A percentile compares a stretch with the other conserved stretches of the same genome.
These are phyloP conservation scores for Stemphylium lycopersici DNA, from an alignment of 2,329 filamentous ascomycete genomes.

Conservation along the genomic window DNA sequence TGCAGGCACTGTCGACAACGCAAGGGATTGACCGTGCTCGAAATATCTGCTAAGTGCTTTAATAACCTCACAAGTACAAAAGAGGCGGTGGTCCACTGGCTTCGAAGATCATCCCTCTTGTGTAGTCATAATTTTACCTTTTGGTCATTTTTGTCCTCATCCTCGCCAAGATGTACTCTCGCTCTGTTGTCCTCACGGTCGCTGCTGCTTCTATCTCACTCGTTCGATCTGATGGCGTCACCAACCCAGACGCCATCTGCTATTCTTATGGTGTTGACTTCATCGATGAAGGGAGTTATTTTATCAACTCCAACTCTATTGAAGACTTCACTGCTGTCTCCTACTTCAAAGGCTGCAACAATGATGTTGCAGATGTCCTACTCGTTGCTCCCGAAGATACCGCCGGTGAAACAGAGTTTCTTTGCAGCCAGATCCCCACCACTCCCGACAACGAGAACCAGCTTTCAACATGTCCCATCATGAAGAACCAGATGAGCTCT, in stretches of 20 bases:
- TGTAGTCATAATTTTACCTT: constrained; percentile 3
- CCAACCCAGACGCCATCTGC: constrained; percentile 33
- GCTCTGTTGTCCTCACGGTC: constrained; percentile 29
- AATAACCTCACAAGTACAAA: constrained; percentile 23
- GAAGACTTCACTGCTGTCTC: constrained; percentile 53
- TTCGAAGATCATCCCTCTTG: constrained; percentile 4
- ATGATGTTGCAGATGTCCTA: constrained; percentile 50
- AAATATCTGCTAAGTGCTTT: constrained; percentile 15
- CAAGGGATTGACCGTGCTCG: constrained; percentile 14
- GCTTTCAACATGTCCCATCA: constrained; percentile 52
- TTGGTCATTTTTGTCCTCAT: constrained; percentile 5
- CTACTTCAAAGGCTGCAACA: constrained; percentile 53
- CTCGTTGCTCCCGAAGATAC: constrained; percentile 45
- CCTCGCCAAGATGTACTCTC: constrained; percentile 29
- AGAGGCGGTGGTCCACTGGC: constrained; percentile 21
- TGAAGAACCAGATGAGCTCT: constrained; percentile 52
- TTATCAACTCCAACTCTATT: constrained; percentile 52
- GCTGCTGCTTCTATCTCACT: constrained; percentile 34
- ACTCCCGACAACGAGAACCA: constrained; percentile 48
- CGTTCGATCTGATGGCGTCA: constrained; percentile 21
- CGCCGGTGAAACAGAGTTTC: constrained; percentile 48
- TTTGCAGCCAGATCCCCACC: constrained; percentile 51
- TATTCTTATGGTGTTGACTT: constrained; percentile 53
- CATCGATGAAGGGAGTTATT: constrained; percentile 52
- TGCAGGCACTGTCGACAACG: constrained; percentile 6